A percentile compares a stretch with the other conserved stretches of the same genome.
These are phyloP conservation scores for Calonectria leucothoes DNA, from an alignment of 2,329 filamentous ascomycete genomes.

Conservation along the genomic window DNA sequence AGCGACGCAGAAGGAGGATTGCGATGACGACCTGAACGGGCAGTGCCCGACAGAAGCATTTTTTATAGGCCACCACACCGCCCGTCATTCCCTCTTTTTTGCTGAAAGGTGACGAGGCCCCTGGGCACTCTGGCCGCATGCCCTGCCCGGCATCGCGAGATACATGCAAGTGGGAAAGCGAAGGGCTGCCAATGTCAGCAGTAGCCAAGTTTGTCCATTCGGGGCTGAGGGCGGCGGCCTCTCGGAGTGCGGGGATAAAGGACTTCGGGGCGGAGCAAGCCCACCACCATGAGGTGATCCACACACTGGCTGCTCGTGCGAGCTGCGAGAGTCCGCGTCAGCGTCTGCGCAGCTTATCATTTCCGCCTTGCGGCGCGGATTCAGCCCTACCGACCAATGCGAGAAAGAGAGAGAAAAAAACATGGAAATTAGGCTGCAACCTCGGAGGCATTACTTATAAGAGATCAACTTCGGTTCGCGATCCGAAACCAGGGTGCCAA, in stretches of 20 bases:
- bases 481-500: not conserved
- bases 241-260: slow-evolving; percentile 5
- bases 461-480: not conserved
- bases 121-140: too few species aligned
- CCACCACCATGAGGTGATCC: not conserved
- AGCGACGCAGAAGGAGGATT: not conserved
- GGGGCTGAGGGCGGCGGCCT: not conserved
- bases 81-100: too few species aligned
- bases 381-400: slow-evolving; percentile 28
- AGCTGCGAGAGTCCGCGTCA: slow-evolving; percentile 30
- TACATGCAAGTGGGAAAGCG: not conserved
- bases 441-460: not conserved
- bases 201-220: not conserved
- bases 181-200: not conserved
- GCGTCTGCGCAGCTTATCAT: slow-evolving; percentile 24
- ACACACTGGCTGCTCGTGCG: slow-evolving; percentile 7
- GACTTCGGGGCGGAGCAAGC: slow-evolving; percentile 16
- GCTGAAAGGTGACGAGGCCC: not conserved
- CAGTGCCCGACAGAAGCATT: not conserved
- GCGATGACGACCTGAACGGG: not conserved
- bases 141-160: not conserved
- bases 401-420: not conserved
- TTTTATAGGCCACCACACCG: too few species aligned
- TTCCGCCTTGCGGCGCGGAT: slow-evolving; percentile 26
- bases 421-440: not conserved